Base-by-base conservation (phyloP, 1,284 basidiomycete genomes). In the Acaromyces ingoldii region DNA sequence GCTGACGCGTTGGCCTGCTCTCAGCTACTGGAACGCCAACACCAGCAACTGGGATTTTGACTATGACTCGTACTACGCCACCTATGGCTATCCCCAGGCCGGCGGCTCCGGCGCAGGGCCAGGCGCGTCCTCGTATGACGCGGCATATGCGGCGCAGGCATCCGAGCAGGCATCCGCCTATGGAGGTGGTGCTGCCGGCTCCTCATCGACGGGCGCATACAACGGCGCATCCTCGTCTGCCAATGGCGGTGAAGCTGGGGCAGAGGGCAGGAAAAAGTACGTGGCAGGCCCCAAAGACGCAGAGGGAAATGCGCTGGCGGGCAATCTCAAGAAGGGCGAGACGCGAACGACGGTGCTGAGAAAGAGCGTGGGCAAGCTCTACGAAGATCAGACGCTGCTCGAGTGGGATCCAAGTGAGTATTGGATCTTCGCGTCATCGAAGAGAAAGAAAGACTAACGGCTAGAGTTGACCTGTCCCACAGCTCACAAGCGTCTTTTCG, bases 401-500 rank as follows among this genome's bases (percentile, higher is more conserved):
- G 95, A 98, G 61, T 99, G 95, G 95, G 95, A 92, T 78, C 88
- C 95, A 41, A 84, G 91, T 93, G 72, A 75, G 88, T 82, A 11
- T 26, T 43, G 7, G 17, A 59, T 25, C 49, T 53, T 9, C 25
- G 24, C 15, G n/a, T 13, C n/a, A 13, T n/a, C 29, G 11, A 50
- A 10, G n/a, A 17, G 7, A 11, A 40, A 22, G 21, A 6, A 7
- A 15, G 43, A 39, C 29, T 44, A 26, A 1, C 36, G 19, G 21
- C 6, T 31, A 41, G 47, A 30, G 24, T 24, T n/a, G 15, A 1
- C 38, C 19, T 37, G 2, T 11, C 17, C 11, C 59, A 17, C 64
- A 95, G 89, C 88, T 11, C 98, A 96, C 89, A 98, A 95, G 79
- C 85, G 95, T 26, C 79, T 99, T 40, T 99, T 99, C 70, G 91